A percentile compares a stretch with the other conserved stretches of the same genome.
These are phyloP conservation scores for Penicillium cosmopolitanum DNA, from an alignment of 495 filamentous ascomycete genomes.

Conservation along the genomic window DNA sequence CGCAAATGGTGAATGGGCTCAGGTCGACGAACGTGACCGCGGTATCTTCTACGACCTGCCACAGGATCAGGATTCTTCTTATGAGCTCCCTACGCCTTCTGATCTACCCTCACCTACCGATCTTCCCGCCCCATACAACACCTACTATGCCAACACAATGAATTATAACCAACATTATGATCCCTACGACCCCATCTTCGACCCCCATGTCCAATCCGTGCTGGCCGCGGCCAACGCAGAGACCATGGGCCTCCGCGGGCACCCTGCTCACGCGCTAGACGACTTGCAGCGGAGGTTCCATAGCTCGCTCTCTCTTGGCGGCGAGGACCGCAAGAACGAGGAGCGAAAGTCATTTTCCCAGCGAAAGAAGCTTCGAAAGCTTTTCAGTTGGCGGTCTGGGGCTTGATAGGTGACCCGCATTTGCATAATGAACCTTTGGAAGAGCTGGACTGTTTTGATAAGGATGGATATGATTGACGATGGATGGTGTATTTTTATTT, in stretches of 20 bases:
- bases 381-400: constrained; percentile 34
- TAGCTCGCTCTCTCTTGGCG: constrained; percentile 17
- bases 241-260: constrained; percentile 30
- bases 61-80: constrained; percentile 8
- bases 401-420: constrained; percentile 1
- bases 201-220: constrained; percentile 35
- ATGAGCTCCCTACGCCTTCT: constrained; percentile 2
- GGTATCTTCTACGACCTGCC: constrained; percentile 26
- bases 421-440: background rate
- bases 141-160: constrained; percentile 27
- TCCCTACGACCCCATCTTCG: constrained; percentile 29
- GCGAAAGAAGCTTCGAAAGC: constrained; percentile 27
- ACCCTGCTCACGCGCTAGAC: constrained; percentile 25
- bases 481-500: constrained; percentile 12
- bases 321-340: constrained; percentile 7
- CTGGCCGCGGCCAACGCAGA: constrained; percentile 35
- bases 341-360: constrained; percentile 23
- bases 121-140: constrained; percentile 14
- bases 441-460: constrained; percentile 5
- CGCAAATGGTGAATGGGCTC: constrained; percentile 35
- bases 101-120: constrained; percentile 6
- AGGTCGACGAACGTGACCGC: constrained; percentile 31
- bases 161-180: constrained; percentile 15
- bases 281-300: constrained; percentile 31
- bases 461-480: constrained; percentile 18